These are phyloP conservation scores for Sarocladium brachiariae DNA, from an alignment of 2,329 filamentous ascomycete genomes.

Conservation along the genomic window DNA sequence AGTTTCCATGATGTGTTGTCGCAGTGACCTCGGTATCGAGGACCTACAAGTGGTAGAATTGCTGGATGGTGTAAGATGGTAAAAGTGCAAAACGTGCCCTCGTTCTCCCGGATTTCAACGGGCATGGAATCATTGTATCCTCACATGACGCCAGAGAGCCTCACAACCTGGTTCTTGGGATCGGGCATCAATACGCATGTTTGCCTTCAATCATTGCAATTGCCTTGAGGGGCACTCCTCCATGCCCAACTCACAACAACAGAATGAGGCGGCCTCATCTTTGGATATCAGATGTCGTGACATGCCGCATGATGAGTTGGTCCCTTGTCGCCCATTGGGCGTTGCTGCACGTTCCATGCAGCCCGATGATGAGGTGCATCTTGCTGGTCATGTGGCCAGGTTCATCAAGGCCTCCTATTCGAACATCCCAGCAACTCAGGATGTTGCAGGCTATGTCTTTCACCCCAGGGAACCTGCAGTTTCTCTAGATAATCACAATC, in stretches of 20 bases:
- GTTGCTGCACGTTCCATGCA: background rate
- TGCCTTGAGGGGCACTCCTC: background rate
- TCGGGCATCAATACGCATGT: background rate
- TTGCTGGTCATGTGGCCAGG: background rate
- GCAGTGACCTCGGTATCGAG: background rate
- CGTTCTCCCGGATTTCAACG: too few relatives aligned
- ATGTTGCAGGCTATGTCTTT: too few relatives aligned
- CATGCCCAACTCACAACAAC: background rate
- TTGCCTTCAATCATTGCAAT: background rate
- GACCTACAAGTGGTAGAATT: too few relatives aligned
- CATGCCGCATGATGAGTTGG: conserved; percentile 1
- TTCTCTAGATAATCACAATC: too few relatives aligned
- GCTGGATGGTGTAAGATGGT: background rate
- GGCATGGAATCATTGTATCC: too few relatives aligned
- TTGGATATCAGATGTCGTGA: background rate
- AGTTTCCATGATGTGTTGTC: conserved; percentile 15
- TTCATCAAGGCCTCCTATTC: background rate
- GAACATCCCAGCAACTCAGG: too few relatives aligned
- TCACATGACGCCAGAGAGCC: background rate
- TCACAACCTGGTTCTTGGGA: conserved; percentile 4
- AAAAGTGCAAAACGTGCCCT: conserved; percentile 5
- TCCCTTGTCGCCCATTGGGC: background rate
- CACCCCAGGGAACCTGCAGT: too few relatives aligned
- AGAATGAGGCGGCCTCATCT: background rate
- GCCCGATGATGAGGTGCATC: background rate